Conservation (phyloP, 2,329 filamentous ascomycete genomes). For the Fusarium sp. region DNA sequence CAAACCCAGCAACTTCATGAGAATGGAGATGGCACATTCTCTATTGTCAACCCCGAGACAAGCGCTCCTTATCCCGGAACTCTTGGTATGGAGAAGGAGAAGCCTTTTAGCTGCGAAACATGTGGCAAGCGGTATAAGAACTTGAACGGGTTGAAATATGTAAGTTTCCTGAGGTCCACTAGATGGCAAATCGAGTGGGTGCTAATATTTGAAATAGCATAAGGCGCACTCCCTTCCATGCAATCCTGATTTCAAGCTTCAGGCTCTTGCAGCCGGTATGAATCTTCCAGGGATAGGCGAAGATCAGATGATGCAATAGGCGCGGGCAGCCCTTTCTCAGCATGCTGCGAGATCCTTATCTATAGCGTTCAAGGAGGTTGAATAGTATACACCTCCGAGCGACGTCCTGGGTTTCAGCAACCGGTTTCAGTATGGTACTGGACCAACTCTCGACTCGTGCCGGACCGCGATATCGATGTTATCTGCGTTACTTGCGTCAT, state of each 20-base stretch:
- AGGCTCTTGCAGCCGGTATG: conserved; percentile 62
- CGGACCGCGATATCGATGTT: conserved; percentile 32
- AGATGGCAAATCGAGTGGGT: neutral
- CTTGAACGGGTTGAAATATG: conserved; percentile 96
- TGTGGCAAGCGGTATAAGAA: conserved; percentile 99
- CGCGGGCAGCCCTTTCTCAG: conserved; percentile 1
- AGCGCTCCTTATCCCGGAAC: conserved; percentile 95
- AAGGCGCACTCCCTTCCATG: conserved; percentile 89
- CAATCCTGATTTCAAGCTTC: conserved; percentile 80
- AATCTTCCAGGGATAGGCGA: conserved; percentile 62
- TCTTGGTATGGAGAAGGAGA: conserved; percentile 99
- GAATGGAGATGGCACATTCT: conserved; percentile 97
- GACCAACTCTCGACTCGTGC: conserved; percentile 30
- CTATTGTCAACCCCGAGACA: conserved; percentile 97
- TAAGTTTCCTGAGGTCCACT: conserved; percentile 57
- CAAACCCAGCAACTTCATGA: conserved; percentile 97
- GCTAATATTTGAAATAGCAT: conserved; percentile 65
- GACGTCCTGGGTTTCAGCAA: conserved; percentile 4
- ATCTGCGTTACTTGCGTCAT: conserved; percentile 29
- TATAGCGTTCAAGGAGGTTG: neutral
- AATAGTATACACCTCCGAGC: neutral
- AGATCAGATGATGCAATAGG: conserved; percentile 58
- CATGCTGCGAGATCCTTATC: neutral
- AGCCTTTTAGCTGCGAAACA: conserved; percentile 96
- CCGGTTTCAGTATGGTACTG: conserved; percentile 10